Evolutionary conservation across 768 basidiomycete genomes (phyloP).

Genomic region (Phlebiopsis flavidoalba): DNA sequence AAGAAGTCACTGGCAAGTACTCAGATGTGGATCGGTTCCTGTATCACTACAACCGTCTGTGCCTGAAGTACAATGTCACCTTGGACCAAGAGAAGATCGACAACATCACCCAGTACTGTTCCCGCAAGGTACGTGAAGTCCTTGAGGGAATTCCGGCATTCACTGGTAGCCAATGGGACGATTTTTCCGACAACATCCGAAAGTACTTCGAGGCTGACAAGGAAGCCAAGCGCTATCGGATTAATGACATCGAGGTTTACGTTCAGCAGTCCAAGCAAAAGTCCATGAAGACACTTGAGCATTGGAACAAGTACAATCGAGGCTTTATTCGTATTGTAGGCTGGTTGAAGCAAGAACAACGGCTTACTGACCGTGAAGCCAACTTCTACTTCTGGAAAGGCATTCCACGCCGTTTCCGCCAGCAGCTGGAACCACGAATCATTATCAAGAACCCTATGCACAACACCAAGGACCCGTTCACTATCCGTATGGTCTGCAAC

Average conservation of each 20-base stretch:
- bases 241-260: not conserved
- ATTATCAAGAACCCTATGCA: slow-evolving; percentile 7
- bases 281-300: not conserved
- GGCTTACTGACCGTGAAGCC: slow-evolving; percentile 1
- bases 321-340: slow-evolving; percentile 11
- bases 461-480: slow-evolving; percentile 7
- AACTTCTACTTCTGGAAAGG: slow-evolving; percentile 9
- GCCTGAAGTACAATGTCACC: slow-evolving; percentile 4
- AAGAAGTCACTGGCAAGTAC: slow-evolving; percentile 16
- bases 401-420: not conserved
- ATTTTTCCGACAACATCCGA: slow-evolving; percentile 4
- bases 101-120: slow-evolving; percentile 15
- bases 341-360: slow-evolving; percentile 7
- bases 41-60: slow-evolving; percentile 11
- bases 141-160: slow-evolving; percentile 9
- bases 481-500: not conserved
- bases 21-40: slow-evolving; percentile 16
- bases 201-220: slow-evolving; percentile 12
- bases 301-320: slow-evolving; percentile 6
- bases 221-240: slow-evolving; percentile 3
- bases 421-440: slow-evolving; percentile 3
- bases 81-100: slow-evolving; percentile 1
- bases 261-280: not conserved
- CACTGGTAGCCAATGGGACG: not conserved
- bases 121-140: slow-evolving; percentile 10